Percentiles rank a stretch among this genome's conserved stretches.
phyloP scores from a whole-genome alignment of 176 grass and related monocot species.

The Avena sativa region DNA sequence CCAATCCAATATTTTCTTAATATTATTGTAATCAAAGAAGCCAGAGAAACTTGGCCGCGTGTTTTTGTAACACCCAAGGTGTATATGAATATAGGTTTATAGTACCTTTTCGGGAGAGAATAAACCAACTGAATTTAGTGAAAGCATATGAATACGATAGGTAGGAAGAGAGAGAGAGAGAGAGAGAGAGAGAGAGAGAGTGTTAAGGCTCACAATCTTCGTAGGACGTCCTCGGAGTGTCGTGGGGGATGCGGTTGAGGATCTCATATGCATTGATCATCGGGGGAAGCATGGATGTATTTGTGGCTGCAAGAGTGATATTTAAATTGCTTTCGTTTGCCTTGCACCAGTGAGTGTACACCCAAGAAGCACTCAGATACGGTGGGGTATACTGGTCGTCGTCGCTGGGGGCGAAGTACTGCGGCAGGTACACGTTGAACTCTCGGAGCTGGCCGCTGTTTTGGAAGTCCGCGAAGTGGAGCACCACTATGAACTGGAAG shows the following conservation, averaged over 20 bases:
- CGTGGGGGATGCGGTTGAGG: neutral
- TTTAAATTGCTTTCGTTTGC: neutral
- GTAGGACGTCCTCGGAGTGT: neutral
- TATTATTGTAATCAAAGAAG: too few relatives aligned
- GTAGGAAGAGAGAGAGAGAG: too few relatives aligned
- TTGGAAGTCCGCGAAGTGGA: constrained; percentile 34
- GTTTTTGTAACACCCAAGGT: too few relatives aligned
- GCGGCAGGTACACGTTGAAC: neutral
- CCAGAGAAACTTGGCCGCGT: too few relatives aligned
- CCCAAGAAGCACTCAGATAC: neutral
- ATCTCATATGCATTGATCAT: constrained; percentile 46
- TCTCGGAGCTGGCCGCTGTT: neutral
- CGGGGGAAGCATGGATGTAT: constrained; percentile 33
- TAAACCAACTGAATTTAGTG: too few relatives aligned
- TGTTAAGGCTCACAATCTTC: neutral
- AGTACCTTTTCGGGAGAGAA: too few relatives aligned
- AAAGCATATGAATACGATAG: too few relatives aligned
- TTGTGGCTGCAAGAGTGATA: neutral
- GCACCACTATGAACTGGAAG: neutral
- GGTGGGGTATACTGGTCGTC: neutral
- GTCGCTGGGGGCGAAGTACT: neutral
- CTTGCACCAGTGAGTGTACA: neutral
- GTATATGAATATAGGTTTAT: too few relatives aligned
- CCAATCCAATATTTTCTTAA: too few relatives aligned
- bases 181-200: too few relatives aligned